Conservation (phyloP, 163 green algal genomes). For the Scenedesmus sp. region DNA sequence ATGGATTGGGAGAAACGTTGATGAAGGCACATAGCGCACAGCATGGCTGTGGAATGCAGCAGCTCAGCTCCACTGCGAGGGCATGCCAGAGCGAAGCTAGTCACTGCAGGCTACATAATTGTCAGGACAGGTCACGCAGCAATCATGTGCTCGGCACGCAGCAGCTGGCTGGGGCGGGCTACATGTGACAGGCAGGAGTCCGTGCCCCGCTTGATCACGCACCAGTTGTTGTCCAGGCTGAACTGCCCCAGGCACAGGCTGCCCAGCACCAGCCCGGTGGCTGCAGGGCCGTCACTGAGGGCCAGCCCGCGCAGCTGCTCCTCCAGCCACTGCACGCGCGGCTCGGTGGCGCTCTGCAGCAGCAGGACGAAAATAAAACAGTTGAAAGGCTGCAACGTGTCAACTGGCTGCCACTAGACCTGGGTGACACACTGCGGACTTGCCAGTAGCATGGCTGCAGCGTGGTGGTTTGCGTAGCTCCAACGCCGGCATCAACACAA, state of each 20-base stretch:
- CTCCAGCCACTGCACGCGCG: constrained; percentile 78
- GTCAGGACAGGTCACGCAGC: no score
- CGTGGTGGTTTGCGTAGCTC: not conserved
- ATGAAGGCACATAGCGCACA: no score
- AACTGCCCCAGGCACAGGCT: constrained; percentile 84
- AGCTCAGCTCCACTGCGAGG: no score
- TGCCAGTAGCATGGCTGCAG: not conserved
- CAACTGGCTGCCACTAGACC: not conserved
- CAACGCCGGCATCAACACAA: no score
- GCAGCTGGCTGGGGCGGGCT: not conserved
- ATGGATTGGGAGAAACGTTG: no score
- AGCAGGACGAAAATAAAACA: constrained; percentile 49
- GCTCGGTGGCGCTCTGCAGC: constrained; percentile 75
- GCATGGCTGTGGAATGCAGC: no score
- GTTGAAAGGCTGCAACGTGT: not conserved
- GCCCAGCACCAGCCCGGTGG: constrained; percentile 54
- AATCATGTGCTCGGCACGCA: not conserved
- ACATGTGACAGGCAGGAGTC: not conserved
- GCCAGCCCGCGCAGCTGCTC: constrained; percentile 74
- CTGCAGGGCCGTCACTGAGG: constrained; percentile 42
- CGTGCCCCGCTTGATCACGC: not conserved
- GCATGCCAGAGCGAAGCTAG: no score
- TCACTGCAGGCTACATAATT: no score
- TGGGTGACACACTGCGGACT: not conserved
- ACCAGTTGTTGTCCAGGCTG: constrained; percentile 87